Base-by-base conservation (phyloP, 768 basidiomycete species). In the Mycena metata region DNA sequence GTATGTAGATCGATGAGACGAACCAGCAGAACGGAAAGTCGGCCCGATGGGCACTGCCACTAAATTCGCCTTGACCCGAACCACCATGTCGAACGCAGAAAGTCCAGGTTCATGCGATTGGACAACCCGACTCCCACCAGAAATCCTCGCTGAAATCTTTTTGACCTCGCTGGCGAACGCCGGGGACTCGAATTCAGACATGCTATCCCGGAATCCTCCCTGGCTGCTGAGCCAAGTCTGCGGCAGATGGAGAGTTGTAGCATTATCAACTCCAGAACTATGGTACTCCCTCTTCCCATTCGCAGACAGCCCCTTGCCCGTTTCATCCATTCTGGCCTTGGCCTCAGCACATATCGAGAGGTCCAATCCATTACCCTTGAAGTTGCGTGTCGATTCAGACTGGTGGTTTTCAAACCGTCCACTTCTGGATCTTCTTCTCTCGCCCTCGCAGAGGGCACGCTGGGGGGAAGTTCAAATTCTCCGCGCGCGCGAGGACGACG, bases 201-300 rank as follows among this genome's bases (percentile, higher is more conserved):
- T 39, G n/a, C n/a, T n/a, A 10, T 35, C n/a, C n/a, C 11, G 23
- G 23, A 7, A 54, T 33, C 30, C 50, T 36, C 52, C 52, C 17
- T 55, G 35, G 36, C 6, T 55, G 36, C 36, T 55, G 8, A 35
- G 54, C 39, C 36, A 21, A 15, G 36, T 55, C 11, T 55, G 54
- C 54, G 12, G 13, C n/a, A 39, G 36, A 55, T 55, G 54, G 36
- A 55, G 54, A 41, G 19, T 13, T 19, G 13, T 55, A 39, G 52
- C 52, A 41, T 23, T 55, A 8, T 21, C 35, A 10, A 39, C 21
- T 15, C 54, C 54, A 12, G 41, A 5, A 5, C 36, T 41, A 2
- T 55, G 54, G 54, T 39, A n/a, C 36, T 55, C 36, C 35, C n/a
- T 55, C 21, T 33, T 7, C 11, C 39, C 54, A 6, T 10, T 35